Evolutionary conservation across 352 stramenopile species (phyloP).

Genomic region (Thalassiosira livingstoniorum): DNA sequence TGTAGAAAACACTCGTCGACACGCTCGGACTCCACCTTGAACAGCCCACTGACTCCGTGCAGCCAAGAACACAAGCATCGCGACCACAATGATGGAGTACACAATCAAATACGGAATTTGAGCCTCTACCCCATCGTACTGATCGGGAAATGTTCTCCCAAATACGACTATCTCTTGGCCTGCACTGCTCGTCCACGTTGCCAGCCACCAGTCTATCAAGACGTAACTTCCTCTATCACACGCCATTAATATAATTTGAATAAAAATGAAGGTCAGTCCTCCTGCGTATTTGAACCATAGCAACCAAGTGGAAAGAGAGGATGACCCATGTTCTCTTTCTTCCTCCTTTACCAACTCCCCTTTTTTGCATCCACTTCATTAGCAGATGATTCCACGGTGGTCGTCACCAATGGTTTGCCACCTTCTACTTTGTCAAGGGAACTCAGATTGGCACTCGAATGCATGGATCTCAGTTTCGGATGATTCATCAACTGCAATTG

Average conservation of each 20-base stretch:
- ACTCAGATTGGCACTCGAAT: too few relatives aligned
- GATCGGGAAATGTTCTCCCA: conserved; percentile 64
- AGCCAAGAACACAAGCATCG: conserved; percentile 61
- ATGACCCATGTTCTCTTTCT: conserved; percentile 80
- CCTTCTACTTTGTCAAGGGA: conserved; percentile 10
- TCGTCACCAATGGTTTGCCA: conserved; percentile 28
- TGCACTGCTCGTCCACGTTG: conserved; percentile 70
- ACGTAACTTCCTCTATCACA: conserved; percentile 83
- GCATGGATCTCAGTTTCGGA: conserved; percentile 30
- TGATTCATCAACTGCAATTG: conserved; percentile 59
- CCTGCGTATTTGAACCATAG: conserved; percentile 83
- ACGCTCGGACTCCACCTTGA: conserved; percentile 66
- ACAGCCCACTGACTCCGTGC: conserved; percentile 69
- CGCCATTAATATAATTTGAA: conserved; percentile 70
- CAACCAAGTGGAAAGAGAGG: conserved; percentile 74
- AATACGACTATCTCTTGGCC: conserved; percentile 58
- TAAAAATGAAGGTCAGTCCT: conserved; percentile 68
- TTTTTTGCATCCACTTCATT: conserved; percentile 45
- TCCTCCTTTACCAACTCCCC: conserved; percentile 73
- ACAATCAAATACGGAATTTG: conserved; percentile 74
- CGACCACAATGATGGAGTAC: conserved; percentile 60
- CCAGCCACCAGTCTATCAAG: conserved; percentile 81
- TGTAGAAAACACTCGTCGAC: conserved; percentile 67
- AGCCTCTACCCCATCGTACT: conserved; percentile 66
- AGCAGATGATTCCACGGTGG: conserved; percentile 32